phyloP scores from a whole-genome alignment of 345 rosid species.

The Citropsis articulata region DNA sequence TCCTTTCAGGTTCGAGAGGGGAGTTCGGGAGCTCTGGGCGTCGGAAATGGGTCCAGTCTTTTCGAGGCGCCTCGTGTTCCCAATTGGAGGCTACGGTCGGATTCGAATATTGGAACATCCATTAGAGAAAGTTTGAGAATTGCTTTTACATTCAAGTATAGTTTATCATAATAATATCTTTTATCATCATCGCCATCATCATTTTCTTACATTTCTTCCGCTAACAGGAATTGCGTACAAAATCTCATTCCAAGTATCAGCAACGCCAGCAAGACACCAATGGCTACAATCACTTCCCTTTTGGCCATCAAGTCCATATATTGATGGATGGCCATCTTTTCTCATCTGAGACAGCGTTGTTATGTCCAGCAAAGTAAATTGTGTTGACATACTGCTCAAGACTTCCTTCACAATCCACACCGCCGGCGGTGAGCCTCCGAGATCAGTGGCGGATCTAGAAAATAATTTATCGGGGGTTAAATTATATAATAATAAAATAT shows the following conservation, averaged over 20 bases:
- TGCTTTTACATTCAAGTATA: background rate
- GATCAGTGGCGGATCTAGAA: no score
- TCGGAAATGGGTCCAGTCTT: no score
- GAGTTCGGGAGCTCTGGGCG: no score
- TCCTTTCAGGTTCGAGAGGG: no score
- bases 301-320: conserved; percentile 16
- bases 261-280: conserved; percentile 51
- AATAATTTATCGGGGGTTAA: no score
- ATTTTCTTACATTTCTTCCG: background rate
- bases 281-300: conserved; percentile 44
- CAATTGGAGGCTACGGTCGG: no score
- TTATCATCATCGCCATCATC: background rate
- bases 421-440: conserved; percentile 29
- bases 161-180: background rate
- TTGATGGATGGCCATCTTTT: conserved; percentile 45
- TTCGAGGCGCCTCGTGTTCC: no score
- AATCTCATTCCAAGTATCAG: conserved; percentile 42
- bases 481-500: no score
- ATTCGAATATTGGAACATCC: background rate
- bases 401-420: conserved; percentile 25
- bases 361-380: conserved; percentile 34
- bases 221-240: conserved; percentile 26
- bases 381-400: conserved; percentile 7
- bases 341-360: conserved; percentile 43
- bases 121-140: background rate